Conservation (phyloP, 257 asterid species). For the Knoxia roxburghii region DNA sequence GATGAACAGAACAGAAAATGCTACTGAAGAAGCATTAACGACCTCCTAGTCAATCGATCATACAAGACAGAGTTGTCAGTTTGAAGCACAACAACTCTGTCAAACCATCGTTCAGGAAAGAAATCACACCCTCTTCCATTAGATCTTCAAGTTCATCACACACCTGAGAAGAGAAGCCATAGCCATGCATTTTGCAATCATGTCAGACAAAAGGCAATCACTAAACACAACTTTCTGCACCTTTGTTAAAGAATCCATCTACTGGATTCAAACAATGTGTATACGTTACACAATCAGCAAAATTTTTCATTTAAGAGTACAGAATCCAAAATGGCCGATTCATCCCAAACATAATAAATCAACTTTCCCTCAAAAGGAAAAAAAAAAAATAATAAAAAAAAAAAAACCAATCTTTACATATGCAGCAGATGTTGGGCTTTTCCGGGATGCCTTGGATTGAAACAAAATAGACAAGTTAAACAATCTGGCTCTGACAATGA, state of each 20-base stretch:
- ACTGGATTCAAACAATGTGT: too few relatives aligned
- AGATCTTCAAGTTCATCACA: slow-evolving; percentile 93
- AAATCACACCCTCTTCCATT: slow-evolving; percentile 94
- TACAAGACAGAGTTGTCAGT: slow-evolving; percentile 66
- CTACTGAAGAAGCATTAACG: background rate
- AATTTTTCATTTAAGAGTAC: background rate
- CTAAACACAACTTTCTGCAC: background rate
- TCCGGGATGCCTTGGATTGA: too few relatives aligned
- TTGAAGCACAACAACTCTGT: slow-evolving; percentile 76
- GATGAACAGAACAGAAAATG: background rate
- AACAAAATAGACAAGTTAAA: too few relatives aligned
- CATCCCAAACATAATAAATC: too few relatives aligned
- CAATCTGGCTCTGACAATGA: too few relatives aligned
- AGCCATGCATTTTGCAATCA: background rate
- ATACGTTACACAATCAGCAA: too few relatives aligned
- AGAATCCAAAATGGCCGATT: background rate
- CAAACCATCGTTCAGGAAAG: slow-evolving; percentile 95
- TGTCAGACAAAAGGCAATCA: background rate
- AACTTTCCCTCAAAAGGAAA: background rate
- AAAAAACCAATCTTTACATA: background rate
- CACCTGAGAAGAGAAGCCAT: slow-evolving; percentile 34
- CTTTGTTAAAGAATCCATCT: background rate
- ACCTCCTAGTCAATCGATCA: slow-evolving; percentile 77
- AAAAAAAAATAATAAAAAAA: too few relatives aligned
- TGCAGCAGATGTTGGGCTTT: background rate